Conservation (phyloP, 352 stramenopile genomes). For the Pythium coloratum region DNA sequence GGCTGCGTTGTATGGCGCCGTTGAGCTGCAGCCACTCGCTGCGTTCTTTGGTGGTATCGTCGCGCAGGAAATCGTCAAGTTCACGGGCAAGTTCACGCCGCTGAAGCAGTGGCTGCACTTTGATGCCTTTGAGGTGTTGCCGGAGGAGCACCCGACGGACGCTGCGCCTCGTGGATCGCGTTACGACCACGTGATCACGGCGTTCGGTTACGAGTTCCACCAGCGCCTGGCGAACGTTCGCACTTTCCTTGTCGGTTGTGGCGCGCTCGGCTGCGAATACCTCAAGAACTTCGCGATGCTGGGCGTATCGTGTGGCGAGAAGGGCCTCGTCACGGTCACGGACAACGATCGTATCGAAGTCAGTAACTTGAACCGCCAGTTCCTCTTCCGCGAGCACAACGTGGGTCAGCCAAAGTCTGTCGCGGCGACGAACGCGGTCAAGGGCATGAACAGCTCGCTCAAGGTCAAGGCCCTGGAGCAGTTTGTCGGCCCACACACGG, state of each 20-base stretch:
- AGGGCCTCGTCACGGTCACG: conserved; percentile 79
- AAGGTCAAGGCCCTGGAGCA: conserved; percentile 85
- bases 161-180: conserved; percentile 55
- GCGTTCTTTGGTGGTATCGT: conserved; percentile 83
- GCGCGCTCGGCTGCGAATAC: conserved; percentile 82
- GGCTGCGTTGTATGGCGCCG: conserved; percentile 49
- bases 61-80: conserved; percentile 88
- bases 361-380: conserved; percentile 87
- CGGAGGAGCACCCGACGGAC: conserved; percentile 58
- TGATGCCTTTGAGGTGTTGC: conserved; percentile 81
- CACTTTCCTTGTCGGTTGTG: conserved; percentile 84
- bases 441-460: conserved; percentile 69
- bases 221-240: conserved; percentile 60
- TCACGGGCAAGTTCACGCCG: conserved; percentile 85
- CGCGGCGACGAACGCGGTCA: conserved; percentile 72
- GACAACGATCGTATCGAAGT: conserved; percentile 89
- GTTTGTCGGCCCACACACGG: conserved; percentile 73
- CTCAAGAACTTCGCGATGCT: conserved; percentile 89
- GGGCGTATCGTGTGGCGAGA: conserved; percentile 69
- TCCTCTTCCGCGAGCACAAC: conserved; percentile 86
- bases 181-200: conserved; percentile 81
- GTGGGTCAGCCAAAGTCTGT: conserved; percentile 85
- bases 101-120: conserved; percentile 86
- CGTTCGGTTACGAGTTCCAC: conserved; percentile 73
- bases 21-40: conserved; percentile 81